Evolutionary conservation across 2,329 filamentous ascomycete species (phyloP).

Genomic region (Cladorrhinum sp.): DNA sequence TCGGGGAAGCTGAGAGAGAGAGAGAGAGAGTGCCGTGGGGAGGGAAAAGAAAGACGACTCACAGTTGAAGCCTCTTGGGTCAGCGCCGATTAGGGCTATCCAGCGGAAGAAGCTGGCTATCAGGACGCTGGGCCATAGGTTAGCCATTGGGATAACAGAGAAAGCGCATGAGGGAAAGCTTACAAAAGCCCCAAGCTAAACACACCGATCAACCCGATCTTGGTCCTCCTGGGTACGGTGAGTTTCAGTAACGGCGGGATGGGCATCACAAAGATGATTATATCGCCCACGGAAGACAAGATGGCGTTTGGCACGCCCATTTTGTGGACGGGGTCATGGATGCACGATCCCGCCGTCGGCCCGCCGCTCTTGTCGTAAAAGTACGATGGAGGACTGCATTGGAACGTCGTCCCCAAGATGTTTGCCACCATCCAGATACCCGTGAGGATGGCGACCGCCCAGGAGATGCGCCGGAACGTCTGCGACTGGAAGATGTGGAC

Average conservation of each 20-base stretch:
- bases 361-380: slow-evolving; percentile 14
- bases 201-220: slow-evolving; percentile 10
- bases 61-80: slow-evolving; percentile 1
- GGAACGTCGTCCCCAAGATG: slow-evolving; percentile 8
- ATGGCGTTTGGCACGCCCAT: slow-evolving; percentile 12
- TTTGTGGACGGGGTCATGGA: slow-evolving; percentile 2
- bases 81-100: slow-evolving; percentile 12
- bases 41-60: background rate
- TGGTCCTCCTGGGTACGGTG: slow-evolving; percentile 2
- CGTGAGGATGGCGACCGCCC: slow-evolving; percentile 5
- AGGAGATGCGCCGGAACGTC: slow-evolving; percentile 10
- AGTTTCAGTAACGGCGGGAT: slow-evolving; percentile 8
- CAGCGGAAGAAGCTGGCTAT: slow-evolving; percentile 17
- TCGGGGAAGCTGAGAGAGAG: background rate
- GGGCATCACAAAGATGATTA: slow-evolving; percentile 18
- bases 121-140: slow-evolving; percentile 5
- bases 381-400: slow-evolving; percentile 9
- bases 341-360: slow-evolving; percentile 3
- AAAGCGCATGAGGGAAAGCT: slow-evolving; percentile 8
- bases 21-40: too few relatives aligned
- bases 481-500: slow-evolving; percentile 9
- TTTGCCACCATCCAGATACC: slow-evolving; percentile 7
- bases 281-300: slow-evolving; percentile 8
- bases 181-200: slow-evolving; percentile 17
- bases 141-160: too few relatives aligned